Base-by-base conservation (phyloP, 2,329 filamentous ascomycete genomes). In the Pseudogymnoascus sp. region DNA sequence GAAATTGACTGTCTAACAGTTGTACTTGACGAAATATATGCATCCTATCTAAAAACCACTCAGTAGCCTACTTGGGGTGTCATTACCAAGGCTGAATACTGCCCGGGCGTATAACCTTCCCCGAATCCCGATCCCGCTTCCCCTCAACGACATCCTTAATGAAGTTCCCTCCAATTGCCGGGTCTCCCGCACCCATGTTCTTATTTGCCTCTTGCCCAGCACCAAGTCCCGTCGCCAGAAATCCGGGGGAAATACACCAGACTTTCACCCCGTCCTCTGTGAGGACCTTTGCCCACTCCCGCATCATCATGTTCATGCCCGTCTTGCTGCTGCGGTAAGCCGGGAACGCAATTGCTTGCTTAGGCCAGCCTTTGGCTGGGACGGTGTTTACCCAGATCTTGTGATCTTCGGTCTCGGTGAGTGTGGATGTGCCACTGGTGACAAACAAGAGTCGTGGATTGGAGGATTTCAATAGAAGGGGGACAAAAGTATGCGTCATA, bases 261-360 rank as follows among this genome's bases (percentile, higher is more conserved):
- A 79, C 76, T 67, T 79, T 81, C 4, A 83, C 78, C 0, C 79
- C 78, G 41, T 84, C 81, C 1, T 74, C 73, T 50, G 70, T 73
- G 29, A 83, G 69, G 1, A 74, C 64, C 36, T 74, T 71, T 29
- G 68, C 58, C 75, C 75, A 80, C 62, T 79, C 75, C 5, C 73
- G 69, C 77, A 79, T 77, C 64, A 80, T 62, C 78, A 80, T 80
- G 64, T 80, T 80, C 61, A 81, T 65, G 0, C 74, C 77, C 2
- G 73, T 74, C 68, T 81, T 80, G 21, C 69, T 67, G 26, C 69
- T 70, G 2, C 77, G 73, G 63, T 81, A 80, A 1, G 70, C 68
- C 3, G 69, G 63, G 5, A 66, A 58, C 41, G 68, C 61, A 58
- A 33, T 62, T 5, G 67, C 58, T 8, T 66, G 37, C 67, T 79